These are phyloP conservation scores for Spathaspora passalidarum DNA, from an alignment of 805 yeast genomes.

Conservation along the genomic window DNA sequence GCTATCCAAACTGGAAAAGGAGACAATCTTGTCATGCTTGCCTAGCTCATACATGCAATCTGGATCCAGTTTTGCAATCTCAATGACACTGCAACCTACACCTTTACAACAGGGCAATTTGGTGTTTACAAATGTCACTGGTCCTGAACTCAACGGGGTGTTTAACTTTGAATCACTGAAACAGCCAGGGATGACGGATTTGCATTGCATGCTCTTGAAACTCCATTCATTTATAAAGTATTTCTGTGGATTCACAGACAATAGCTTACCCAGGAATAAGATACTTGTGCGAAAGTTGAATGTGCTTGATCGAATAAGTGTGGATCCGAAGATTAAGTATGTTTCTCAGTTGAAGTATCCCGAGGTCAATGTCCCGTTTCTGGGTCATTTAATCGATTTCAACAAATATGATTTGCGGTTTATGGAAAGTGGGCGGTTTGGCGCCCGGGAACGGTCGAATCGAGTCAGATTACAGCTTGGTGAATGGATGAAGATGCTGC, in stretches of 20 bases:
- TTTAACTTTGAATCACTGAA: slow-evolving; percentile 10
- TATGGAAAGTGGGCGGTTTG: slow-evolving; percentile 11
- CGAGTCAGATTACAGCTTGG: slow-evolving; percentile 25
- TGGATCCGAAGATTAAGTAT: slow-evolving; percentile 8
- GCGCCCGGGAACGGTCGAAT: slow-evolving; percentile 16
- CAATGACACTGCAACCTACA: not conserved
- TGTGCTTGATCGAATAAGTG: slow-evolving; percentile 10
- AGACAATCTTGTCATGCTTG: slow-evolving; percentile 17
- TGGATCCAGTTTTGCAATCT: slow-evolving; percentile 13
- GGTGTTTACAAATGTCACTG: slow-evolving; percentile 18
- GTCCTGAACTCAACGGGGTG: slow-evolving; percentile 17
- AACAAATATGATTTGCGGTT: slow-evolving; percentile 35
- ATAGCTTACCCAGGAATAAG: slow-evolving; percentile 7
- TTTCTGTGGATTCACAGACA: slow-evolving; percentile 12
- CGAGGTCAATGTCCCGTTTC: slow-evolving; percentile 10
- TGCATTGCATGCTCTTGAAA: slow-evolving; percentile 7
- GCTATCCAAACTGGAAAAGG: slow-evolving; percentile 10
- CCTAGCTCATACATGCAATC: slow-evolving; percentile 19
- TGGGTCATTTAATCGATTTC: slow-evolving; percentile 35
- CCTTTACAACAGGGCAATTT: slow-evolving; percentile 12
- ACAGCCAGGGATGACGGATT: not conserved
- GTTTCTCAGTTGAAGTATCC: not conserved
- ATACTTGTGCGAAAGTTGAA: slow-evolving; percentile 11
- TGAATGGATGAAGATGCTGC: slow-evolving; percentile 38
- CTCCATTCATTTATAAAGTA: slow-evolving; percentile 9